A percentile compares a stretch with the other conserved stretches of the same genome.
Conservation (phyloP, 225 moss, liverwort and hornwort genomes). For the Neckera pumila region DNA sequence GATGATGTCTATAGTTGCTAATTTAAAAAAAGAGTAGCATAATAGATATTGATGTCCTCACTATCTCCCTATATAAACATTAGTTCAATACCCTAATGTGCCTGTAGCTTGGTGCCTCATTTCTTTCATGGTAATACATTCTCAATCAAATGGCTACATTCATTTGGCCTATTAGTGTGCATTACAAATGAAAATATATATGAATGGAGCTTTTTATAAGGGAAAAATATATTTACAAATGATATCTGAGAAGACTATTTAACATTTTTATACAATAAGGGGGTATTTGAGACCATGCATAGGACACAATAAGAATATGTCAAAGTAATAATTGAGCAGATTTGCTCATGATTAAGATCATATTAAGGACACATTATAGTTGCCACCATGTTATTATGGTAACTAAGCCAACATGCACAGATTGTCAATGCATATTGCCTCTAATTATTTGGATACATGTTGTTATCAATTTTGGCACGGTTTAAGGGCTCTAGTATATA, state of each 20-base stretch:
- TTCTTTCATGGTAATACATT: not conserved
- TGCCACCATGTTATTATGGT: too few species aligned
- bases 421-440: too few species aligned
- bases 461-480: too few species aligned
- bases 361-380: too few species aligned
- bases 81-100: rapidly evolving
- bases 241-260: not conserved
- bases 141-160: not conserved
- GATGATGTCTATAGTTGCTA: not conserved
- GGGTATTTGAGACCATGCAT: too few species aligned
- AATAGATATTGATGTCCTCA: not conserved
- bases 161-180: not conserved
- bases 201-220: not conserved
- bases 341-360: too few species aligned
- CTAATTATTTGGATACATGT: too few species aligned
- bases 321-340: too few species aligned
- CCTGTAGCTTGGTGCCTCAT: not conserved
- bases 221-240: not conserved
- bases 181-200: not conserved
- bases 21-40: not conserved
- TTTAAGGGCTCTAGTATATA: too few species aligned
- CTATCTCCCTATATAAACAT: not conserved
- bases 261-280: not conserved
- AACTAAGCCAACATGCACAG: too few species aligned
- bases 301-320: too few species aligned